Conservation (phyloP, 352 stramenopile species). For the Pythium myriotylum region DNA sequence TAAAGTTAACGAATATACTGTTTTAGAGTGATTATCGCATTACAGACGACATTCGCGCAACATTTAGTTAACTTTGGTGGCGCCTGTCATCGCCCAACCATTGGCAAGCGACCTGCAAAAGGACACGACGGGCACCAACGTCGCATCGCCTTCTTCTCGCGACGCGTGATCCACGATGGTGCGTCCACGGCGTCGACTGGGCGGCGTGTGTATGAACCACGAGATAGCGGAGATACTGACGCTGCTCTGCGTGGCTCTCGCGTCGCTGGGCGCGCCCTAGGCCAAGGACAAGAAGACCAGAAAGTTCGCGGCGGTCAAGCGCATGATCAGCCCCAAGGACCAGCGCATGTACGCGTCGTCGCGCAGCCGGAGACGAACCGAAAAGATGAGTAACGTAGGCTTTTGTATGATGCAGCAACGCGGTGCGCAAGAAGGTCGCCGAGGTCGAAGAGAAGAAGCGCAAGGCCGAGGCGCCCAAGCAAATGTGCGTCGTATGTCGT, state of each 20-base stretch:
- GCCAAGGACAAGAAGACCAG: constrained; percentile 98
- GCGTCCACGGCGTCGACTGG: not conserved
- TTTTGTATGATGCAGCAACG: constrained; percentile 62
- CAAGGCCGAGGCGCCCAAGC: constrained; percentile 90
- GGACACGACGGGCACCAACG: constrained; percentile 14
- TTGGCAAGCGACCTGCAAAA: constrained; percentile 26
- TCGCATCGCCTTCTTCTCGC: not conserved
- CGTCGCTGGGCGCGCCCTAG: constrained; percentile 27
- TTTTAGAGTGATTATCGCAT: not conserved
- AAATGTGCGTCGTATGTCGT: constrained; percentile 74
- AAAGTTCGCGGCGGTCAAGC: constrained; percentile 98
- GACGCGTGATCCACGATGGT: constrained; percentile 16
- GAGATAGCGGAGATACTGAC: not conserved
- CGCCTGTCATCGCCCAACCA: constrained; percentile 23
- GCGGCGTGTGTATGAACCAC: not conserved
- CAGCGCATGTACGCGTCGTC: constrained; percentile 89
- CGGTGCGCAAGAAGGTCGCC: constrained; percentile 70
- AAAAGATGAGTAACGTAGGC: too few relatives aligned
- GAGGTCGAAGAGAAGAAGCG: constrained; percentile 88
- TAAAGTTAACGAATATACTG: constrained; percentile 27
- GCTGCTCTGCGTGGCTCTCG: constrained; percentile 1
- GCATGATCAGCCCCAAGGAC: constrained; percentile 98
- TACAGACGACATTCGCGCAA: constrained; percentile 22
- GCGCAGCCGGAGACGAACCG: too few relatives aligned
- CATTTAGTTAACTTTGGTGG: not conserved